These are phyloP conservation scores for Uncinocarpus reesii DNA, from an alignment of 2,329 filamentous ascomycete species.

Conservation along the genomic window DNA sequence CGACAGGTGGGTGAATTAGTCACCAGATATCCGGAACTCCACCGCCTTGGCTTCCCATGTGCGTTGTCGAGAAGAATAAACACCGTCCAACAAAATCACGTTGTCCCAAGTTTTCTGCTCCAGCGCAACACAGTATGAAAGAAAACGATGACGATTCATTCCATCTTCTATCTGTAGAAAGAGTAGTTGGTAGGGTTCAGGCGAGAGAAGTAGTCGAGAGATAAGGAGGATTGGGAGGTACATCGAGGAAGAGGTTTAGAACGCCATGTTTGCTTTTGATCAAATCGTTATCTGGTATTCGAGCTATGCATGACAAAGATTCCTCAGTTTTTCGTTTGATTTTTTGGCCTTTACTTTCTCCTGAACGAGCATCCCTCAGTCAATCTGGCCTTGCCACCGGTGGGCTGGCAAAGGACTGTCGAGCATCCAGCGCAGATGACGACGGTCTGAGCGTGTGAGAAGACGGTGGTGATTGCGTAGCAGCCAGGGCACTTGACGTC, in stretches of 20 bases:
- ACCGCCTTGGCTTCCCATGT: conserved; percentile 22
- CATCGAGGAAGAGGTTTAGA: conserved; percentile 23
- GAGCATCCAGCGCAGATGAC: conserved; percentile 99
- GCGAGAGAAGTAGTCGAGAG: conserved; percentile 5
- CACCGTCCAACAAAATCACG: conserved; percentile 9
- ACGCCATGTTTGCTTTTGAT: conserved; percentile 30
- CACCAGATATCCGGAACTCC: conserved; percentile 82
- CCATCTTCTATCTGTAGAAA: conserved; percentile 40
- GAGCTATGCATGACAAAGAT: conserved; percentile 18
- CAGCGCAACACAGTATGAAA: conserved; percentile 25
- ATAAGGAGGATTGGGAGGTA: conserved; percentile 4
- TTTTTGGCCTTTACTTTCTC: conserved; percentile 66
- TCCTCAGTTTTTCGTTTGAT: conserved; percentile 9
- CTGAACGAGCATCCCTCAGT: conserved; percentile 99
- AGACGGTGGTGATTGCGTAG: conserved; percentile 99
- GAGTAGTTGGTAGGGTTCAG: background rate
- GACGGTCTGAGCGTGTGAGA: conserved; percentile 99
- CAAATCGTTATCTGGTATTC: conserved; percentile 11
- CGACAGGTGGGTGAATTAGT: conserved; percentile 35
- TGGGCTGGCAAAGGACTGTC: conserved; percentile 98
- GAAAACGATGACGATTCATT: conserved; percentile 29
- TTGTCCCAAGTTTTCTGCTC: conserved; percentile 9
- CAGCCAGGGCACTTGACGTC: conserved; percentile 99
- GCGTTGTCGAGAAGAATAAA: conserved; percentile 42
- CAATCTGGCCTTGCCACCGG: conserved; percentile 95